Evolutionary conservation across 75 land plant species (phyloP), one percentile per base, ranked within the genome.

Genomic region (Isoetes taiwanensis): DNA sequence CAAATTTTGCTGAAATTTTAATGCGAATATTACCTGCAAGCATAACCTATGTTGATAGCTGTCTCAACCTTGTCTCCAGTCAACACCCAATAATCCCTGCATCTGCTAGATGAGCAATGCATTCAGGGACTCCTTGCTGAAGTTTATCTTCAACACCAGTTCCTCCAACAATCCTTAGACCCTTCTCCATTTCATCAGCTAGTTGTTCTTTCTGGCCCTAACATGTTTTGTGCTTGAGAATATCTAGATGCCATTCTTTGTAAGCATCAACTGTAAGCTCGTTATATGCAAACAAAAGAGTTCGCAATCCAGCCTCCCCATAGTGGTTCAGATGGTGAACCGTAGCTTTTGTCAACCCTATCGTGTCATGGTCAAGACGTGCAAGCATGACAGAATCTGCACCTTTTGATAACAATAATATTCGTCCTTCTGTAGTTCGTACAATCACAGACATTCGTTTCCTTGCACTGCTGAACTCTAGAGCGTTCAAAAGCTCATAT

Each of bases 1-100:
- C n/a, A n/a, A n/a, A n/a, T n/a, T n/a, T n/a, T n/a, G n/a, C n/a
- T n/a, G n/a, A n/a, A n/a, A n/a, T n/a, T n/a, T n/a, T n/a, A n/a
- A n/a, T n/a, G n/a, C n/a, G n/a, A n/a, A n/a, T n/a, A n/a, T n/a
- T 46, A 46, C 50, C 50, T 46, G 50, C 50, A 46, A 19, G 50
- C 50, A n/a, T 46, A 46, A 23, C 50, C 50, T 19, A 46, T 46
- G 50, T 46, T 46, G 16, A 46, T 46, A 46, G 50, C 50, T 5
- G 50, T 46, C 50, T 46, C 50, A 19, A 46, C n/a, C 50, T 46
- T 46, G 19, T 46, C 50, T 8, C 50, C 50, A 5, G 50, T 46
- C 23, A 46, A n/a, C 16, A 46, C 50, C 50, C 50, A 46, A 19
- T 46, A n/a, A 46, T 46, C 5, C 50, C 50, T 46, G 50, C 50